phyloP scores from a whole-genome alignment of 495 filamentous ascomycete genomes.

The Pseudevernia furfuracea region DNA sequence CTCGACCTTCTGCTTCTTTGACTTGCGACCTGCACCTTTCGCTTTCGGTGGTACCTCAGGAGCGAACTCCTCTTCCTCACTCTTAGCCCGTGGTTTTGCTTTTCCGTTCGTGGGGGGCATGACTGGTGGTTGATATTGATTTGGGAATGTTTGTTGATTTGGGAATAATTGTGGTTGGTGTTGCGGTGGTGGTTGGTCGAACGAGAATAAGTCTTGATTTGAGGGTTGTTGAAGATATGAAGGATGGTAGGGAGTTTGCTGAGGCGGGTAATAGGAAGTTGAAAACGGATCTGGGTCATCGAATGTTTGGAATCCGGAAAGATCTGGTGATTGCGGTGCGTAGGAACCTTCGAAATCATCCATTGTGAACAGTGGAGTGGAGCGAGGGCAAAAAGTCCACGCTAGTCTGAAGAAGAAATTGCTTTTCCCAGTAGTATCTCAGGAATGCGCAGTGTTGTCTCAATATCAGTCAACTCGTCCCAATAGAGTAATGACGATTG shows the following conservation, averaged over 20 bases:
- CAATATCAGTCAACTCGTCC: constrained; percentile 1
- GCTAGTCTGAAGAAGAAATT: not conserved
- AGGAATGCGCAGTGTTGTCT: not conserved
- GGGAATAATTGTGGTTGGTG: constrained; percentile 12
- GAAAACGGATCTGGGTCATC: constrained; percentile 36
- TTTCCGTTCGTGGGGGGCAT: constrained; percentile 30
- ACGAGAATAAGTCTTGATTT: constrained; percentile 18
- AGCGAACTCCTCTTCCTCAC: constrained; percentile 38
- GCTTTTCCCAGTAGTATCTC: not conserved
- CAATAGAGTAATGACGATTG: not conserved
- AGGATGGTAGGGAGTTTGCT: constrained; percentile 23
- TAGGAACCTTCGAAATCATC: constrained; percentile 40
- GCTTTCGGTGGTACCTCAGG: constrained; percentile 22
- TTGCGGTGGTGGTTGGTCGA: constrained; percentile 6
- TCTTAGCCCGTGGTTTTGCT: constrained; percentile 8
- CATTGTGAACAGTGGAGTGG: constrained; percentile 28
- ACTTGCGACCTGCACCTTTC: constrained; percentile 30
- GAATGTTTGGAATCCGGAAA: constrained; percentile 40
- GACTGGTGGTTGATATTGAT: constrained; percentile 15
- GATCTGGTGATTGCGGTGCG: constrained; percentile 41
- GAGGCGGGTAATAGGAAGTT: constrained; percentile 26
- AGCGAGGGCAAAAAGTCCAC: not conserved
- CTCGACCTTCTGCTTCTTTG: constrained; percentile 27
- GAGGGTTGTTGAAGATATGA: constrained; percentile 11
- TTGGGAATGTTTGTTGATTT: constrained; percentile 12